Evolutionary conservation across 2,329 filamentous ascomycete genomes (phyloP).

Genomic region (Claviceps sp.): DNA sequence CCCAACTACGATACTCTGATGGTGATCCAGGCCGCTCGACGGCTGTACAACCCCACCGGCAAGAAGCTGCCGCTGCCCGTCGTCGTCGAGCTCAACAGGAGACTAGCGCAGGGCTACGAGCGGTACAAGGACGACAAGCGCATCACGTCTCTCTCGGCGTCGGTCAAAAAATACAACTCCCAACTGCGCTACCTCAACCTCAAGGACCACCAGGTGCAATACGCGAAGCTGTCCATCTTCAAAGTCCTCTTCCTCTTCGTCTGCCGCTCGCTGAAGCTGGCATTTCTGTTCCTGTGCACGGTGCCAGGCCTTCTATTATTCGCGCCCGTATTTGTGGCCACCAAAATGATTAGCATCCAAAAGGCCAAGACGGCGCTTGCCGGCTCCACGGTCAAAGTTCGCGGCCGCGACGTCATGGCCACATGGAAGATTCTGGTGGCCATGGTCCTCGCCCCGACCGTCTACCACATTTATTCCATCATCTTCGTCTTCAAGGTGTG

Average conservation of each 20-base stretch:
- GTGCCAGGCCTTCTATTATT: conserved; percentile 81
- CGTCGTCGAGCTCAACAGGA: conserved; percentile 86
- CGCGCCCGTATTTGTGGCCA: conserved; percentile 72
- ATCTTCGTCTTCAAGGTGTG: conserved; percentile 66
- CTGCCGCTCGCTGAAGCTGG: conserved; percentile 67
- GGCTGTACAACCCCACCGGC: conserved; percentile 86
- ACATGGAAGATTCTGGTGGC: conserved; percentile 92
- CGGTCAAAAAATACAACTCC: conserved; percentile 75
- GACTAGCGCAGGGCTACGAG: conserved; percentile 81
- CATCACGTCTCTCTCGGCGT: conserved; percentile 60
- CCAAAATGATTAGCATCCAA: conserved; percentile 66
- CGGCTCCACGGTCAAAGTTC: conserved; percentile 76
- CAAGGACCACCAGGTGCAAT: conserved; percentile 88
- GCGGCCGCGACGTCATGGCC: conserved; percentile 79
- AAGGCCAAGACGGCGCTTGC: conserved; percentile 78
- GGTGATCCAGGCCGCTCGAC: conserved; percentile 87
- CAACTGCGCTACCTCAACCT: conserved; percentile 76
- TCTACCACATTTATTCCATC: conserved; percentile 72
- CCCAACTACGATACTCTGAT: conserved; percentile 94
- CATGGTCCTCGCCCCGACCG: conserved; percentile 64
- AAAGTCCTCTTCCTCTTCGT: conserved; percentile 65
- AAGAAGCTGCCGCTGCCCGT: conserved; percentile 87
- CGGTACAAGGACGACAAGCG: conserved; percentile 84
- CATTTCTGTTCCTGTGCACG: conserved; percentile 64
- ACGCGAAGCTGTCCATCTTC: conserved; percentile 68